phyloP scores from a whole-genome alignment of 1,139 yeast genomes.

The Yamadazyma aaseri region DNA sequence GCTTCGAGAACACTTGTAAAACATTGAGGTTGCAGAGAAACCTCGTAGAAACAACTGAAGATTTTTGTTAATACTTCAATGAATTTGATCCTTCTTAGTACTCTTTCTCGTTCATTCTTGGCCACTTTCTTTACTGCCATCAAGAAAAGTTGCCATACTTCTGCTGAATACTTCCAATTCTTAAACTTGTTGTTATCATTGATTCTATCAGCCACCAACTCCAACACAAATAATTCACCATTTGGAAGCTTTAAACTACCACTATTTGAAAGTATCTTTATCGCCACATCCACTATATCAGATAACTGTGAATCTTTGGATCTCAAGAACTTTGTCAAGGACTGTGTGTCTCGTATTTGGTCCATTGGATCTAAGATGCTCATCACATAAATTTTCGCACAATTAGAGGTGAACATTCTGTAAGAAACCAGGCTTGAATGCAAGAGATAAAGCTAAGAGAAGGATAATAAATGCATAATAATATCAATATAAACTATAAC shows the following conservation, averaged over 20 bases:
- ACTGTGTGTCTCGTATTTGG: slow-evolving; percentile 48
- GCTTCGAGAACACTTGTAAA: slow-evolving; percentile 17
- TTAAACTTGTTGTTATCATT: slow-evolving; percentile 42
- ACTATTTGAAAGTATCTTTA: slow-evolving; percentile 36
- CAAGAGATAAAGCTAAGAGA: no score
- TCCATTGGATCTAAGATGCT: slow-evolving; percentile 16
- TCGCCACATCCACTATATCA: slow-evolving; percentile 45
- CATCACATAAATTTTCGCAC: slow-evolving; percentile 11
- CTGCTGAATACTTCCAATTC: slow-evolving; percentile 39
- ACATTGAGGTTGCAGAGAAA: slow-evolving; percentile 4
- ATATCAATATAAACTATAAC: no score
- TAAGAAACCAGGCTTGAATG: no score
- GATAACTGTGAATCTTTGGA: slow-evolving; percentile 48
- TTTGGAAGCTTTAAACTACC: slow-evolving; percentile 59
- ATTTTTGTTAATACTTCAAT: slow-evolving; percentile 19
- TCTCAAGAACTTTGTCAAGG: slow-evolving; percentile 62
- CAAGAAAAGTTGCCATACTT: slow-evolving; percentile 49
- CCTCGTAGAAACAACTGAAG: slow-evolving; percentile 16
- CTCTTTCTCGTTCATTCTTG: slow-evolving; percentile 23
- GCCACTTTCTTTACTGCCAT: slow-evolving; percentile 35
- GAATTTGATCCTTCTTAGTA: slow-evolving; percentile 32
- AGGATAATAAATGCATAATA: no score
- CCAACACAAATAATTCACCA: slow-evolving; percentile 56
- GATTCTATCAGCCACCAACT: slow-evolving; percentile 65
- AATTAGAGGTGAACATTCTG: no score